Conservation (phyloP, 306 rosid genomes). For the Gillenia trifoliata region DNA sequence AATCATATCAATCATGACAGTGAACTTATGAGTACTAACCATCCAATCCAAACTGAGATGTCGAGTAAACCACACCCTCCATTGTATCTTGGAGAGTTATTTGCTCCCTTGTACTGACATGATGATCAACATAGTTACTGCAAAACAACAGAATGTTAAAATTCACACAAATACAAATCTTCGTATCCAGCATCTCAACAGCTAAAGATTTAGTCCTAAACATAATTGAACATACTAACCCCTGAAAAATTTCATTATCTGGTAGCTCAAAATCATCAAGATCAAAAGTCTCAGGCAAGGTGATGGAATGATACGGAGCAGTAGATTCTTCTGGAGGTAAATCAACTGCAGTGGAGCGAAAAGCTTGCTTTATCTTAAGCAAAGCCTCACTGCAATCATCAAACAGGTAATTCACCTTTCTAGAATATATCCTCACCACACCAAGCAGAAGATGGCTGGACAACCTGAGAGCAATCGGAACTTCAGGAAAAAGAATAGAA, state of each 20-base stretch:
- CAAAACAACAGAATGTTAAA: slow-evolving; percentile 36
- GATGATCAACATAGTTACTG: slow-evolving; percentile 96
- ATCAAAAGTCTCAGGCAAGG: slow-evolving; percentile 98
- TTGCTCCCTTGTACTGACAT: slow-evolving; percentile 89
- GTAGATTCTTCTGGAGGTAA: slow-evolving; percentile 99
- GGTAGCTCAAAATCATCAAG: slow-evolving; percentile 99
- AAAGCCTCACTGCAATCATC: slow-evolving; percentile 99
- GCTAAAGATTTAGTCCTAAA: slow-evolving; percentile 3
- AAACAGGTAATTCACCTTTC: slow-evolving; percentile 98
- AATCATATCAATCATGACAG: not conserved
- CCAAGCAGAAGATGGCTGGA: slow-evolving; percentile 99
- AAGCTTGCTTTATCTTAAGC: slow-evolving; percentile 99
- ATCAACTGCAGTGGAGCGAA: slow-evolving; percentile 96
- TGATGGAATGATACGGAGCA: slow-evolving; percentile 98
- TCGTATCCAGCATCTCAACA: slow-evolving; percentile 15
- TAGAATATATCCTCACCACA: slow-evolving; percentile 97
- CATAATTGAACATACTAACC: slow-evolving; percentile 48
- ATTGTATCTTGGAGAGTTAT: slow-evolving; percentile 93
- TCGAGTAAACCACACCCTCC: slow-evolving; percentile 90
- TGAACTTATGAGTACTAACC: slow-evolving; percentile 49
- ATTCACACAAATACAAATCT: slow-evolving; percentile 1
- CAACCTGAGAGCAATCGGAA: slow-evolving; percentile 93
- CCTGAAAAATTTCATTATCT: slow-evolving; percentile 83
- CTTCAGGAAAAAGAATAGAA: slow-evolving; percentile 95
- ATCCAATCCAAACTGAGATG: slow-evolving; percentile 97